A percentile compares a stretch with the other conserved stretches of the same genome.
phyloP scores from a whole-genome alignment of 176 grass and related monocot genomes.

The Chrysopogon serrulatus region DNA sequence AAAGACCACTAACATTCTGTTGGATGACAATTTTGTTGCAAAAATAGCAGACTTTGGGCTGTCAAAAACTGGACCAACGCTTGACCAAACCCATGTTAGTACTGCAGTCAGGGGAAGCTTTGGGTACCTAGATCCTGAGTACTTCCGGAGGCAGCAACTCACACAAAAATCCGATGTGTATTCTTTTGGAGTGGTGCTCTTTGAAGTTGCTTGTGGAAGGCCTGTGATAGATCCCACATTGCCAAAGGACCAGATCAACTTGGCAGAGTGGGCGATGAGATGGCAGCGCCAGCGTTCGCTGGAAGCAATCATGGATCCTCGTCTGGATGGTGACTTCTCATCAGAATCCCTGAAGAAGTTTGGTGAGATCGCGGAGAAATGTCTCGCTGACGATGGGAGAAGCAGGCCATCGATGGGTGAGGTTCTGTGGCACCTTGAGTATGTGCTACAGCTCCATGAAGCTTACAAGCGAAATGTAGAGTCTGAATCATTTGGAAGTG shows the following conservation, averaged over 20 bases:
- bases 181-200: slow-evolving; percentile 93
- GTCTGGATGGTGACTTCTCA: slow-evolving; percentile 68
- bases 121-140: slow-evolving; percentile 95
- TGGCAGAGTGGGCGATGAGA: slow-evolving; percentile 92
- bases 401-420: slow-evolving; percentile 82
- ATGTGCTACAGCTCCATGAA: slow-evolving; percentile 82
- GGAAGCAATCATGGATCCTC: slow-evolving; percentile 64
- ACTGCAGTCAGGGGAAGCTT: slow-evolving; percentile 96
- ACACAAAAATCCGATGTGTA: slow-evolving; percentile 98
- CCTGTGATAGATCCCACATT: slow-evolving; percentile 87
- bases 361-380: slow-evolving; percentile 93
- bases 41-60: slow-evolving; percentile 98
- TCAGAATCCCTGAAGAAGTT: slow-evolving; percentile 90
- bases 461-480: slow-evolving; percentile 69
- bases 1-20: slow-evolving; percentile 90
- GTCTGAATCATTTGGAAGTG: slow-evolving; percentile 75
- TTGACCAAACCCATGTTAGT: slow-evolving; percentile 97
- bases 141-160: slow-evolving; percentile 84
- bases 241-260: slow-evolving; percentile 90
- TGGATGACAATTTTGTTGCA: slow-evolving; percentile 86
- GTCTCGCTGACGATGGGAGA: slow-evolving; percentile 82
- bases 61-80: slow-evolving; percentile 75
- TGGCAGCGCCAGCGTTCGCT: slow-evolving; percentile 93
- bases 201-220: slow-evolving; percentile 83
- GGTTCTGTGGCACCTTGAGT: slow-evolving; percentile 96